These are phyloP conservation scores for Metschnikowia koreensis DNA, from an alignment of 805 yeast genomes.

Conservation along the genomic window DNA sequence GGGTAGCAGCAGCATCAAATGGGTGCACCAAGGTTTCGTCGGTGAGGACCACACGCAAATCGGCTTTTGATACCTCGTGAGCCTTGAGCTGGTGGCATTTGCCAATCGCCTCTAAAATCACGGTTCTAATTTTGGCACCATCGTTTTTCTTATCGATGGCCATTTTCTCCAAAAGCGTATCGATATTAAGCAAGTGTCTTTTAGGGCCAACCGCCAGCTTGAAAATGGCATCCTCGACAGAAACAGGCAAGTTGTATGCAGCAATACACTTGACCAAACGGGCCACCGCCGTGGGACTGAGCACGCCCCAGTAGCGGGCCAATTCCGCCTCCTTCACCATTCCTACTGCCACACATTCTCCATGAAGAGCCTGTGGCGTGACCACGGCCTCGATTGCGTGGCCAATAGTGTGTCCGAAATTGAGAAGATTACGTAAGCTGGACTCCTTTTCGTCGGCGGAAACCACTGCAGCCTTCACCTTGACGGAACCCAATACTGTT, in stretches of 20 bases:
- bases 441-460: slow-evolving; percentile 94
- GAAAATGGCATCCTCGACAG: slow-evolving; percentile 70
- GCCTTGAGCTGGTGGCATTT: slow-evolving; percentile 87
- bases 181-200: slow-evolving; percentile 64
- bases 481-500: slow-evolving; percentile 80
- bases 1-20: slow-evolving; percentile 37
- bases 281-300: slow-evolving; percentile 92
- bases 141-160: slow-evolving; percentile 95
- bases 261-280: slow-evolving; percentile 78
- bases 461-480: slow-evolving; percentile 92
- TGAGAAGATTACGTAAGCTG: slow-evolving; percentile 84
- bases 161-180: slow-evolving; percentile 76
- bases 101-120: slow-evolving; percentile 80
- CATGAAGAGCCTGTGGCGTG: slow-evolving; percentile 94
- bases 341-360: slow-evolving; percentile 99
- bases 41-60: slow-evolving; percentile 75
- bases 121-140: slow-evolving; percentile 86
- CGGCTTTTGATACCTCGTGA: slow-evolving; percentile 76
- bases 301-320: slow-evolving; percentile 83
- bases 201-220: slow-evolving; percentile 64
- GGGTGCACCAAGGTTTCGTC: slow-evolving; percentile 73
- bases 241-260: slow-evolving; percentile 83
- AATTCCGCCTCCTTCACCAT: slow-evolving; percentile 93
- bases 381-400: slow-evolving; percentile 98
- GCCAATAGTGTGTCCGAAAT: slow-evolving; percentile 96